These are phyloP conservation scores for Orbilia blumenaviensis DNA, from an alignment of 2,329 filamentous ascomycete species.

Conservation along the genomic window DNA sequence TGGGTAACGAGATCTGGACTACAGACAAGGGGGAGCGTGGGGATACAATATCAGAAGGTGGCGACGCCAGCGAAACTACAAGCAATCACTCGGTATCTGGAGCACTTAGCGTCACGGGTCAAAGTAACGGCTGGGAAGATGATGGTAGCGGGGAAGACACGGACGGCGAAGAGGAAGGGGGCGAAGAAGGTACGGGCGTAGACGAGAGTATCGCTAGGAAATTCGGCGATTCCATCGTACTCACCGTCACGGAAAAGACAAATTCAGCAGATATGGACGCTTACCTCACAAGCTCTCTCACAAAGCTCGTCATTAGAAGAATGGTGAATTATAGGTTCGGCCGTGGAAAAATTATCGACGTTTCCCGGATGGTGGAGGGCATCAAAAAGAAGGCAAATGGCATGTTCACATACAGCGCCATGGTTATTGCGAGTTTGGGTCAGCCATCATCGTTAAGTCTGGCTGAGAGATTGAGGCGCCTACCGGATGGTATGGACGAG, in stretches of 20 bases:
- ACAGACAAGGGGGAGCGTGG: background rate
- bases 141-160: background rate
- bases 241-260: conserved; percentile 42
- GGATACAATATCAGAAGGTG: conserved; percentile 12
- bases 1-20: background rate
- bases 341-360: conserved; percentile 33
- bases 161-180: background rate
- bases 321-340: conserved; percentile 37
- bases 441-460: conserved; percentile 45
- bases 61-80: background rate
- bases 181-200: background rate
- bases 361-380: conserved; percentile 39
- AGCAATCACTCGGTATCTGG: background rate
- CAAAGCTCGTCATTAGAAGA: conserved; percentile 36
- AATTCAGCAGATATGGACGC: conserved; percentile 50
- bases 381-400: conserved; percentile 53
- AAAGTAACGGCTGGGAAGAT: background rate
- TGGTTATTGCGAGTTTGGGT: conserved; percentile 49
- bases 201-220: background rate
- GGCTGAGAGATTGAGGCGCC: conserved; percentile 28
- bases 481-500: conserved; percentile 50
- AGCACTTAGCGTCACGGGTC: background rate
- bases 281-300: conserved; percentile 33
- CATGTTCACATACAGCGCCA: conserved; percentile 51
- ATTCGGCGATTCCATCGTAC: conserved; percentile 40